These are phyloP conservation scores for Plasmodium sp. DNA, from an alignment of 169 alveolate genomes.

Conservation along the genomic window DNA sequence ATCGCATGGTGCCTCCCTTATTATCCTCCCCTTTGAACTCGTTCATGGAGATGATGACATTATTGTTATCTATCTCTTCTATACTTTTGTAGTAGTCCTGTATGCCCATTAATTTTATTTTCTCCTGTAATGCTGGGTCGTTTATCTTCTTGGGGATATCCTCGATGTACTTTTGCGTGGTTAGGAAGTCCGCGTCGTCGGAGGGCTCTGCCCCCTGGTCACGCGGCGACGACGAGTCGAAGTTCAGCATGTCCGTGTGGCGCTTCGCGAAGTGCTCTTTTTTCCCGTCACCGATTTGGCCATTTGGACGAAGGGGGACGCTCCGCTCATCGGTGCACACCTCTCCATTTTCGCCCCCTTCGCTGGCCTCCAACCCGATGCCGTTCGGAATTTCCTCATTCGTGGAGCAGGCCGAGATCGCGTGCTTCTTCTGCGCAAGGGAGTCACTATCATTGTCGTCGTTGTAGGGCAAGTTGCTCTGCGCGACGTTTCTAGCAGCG, in stretches of 20 bases:
- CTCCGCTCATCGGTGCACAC: background rate
- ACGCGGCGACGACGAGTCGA: background rate
- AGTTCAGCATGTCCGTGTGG: background rate
- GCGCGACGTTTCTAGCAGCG: background rate
- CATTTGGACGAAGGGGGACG: background rate
- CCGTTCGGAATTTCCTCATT: background rate
- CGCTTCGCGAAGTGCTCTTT: background rate
- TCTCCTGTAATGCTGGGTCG: conserved; percentile 32
- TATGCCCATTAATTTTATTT: conserved; percentile 57
- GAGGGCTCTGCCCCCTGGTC: background rate
- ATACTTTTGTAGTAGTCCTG: conserved; percentile 56
- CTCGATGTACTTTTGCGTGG: conserved; percentile 13
- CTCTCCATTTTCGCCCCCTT: background rate
- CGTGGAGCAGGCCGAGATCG: background rate
- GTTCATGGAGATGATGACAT: conserved; percentile 77
- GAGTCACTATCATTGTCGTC: background rate
- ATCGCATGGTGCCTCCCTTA: conserved; percentile 95
- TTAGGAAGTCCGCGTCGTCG: background rate
- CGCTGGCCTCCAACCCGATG: background rate
- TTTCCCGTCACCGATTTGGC: background rate
- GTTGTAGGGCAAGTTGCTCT: background rate
- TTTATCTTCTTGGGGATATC: conserved; percentile 40
- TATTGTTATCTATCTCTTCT: conserved; percentile 70
- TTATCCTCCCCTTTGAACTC: conserved; percentile 81
- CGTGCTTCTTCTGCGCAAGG: background rate